phyloP scores from a whole-genome alignment of 805 yeast genomes.

The Ogataea corticis region DNA sequence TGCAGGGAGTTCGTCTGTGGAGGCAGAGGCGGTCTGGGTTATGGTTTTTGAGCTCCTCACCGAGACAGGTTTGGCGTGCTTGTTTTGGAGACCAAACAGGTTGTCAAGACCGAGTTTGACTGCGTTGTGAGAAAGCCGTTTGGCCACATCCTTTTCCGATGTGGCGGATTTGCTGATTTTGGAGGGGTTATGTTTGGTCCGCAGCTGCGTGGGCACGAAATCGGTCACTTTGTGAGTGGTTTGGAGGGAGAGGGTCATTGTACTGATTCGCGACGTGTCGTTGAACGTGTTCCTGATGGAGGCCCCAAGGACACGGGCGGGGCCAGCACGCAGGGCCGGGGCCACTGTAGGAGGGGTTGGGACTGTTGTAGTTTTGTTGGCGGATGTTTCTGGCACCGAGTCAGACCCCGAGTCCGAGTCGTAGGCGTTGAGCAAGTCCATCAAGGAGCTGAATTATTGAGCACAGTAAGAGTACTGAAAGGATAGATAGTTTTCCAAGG shows the following conservation, averaged over 20 bases:
- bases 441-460: no score
- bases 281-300: conserved; percentile 28
- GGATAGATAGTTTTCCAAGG: no score
- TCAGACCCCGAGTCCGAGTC: no score
- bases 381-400: no score
- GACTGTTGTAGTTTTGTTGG: background rate
- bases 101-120: conserved; percentile 7
- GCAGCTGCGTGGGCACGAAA: conserved; percentile 21
- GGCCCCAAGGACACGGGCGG: conserved; percentile 21
- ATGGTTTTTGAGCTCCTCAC: background rate
- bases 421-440: background rate
- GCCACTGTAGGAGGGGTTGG: background rate
- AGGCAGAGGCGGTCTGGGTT: background rate
- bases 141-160: conserved; percentile 1
- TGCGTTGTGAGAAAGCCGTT: background rate
- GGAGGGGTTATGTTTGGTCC: conserved; percentile 4
- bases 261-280: conserved; percentile 16
- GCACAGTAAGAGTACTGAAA: background rate
- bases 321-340: no score
- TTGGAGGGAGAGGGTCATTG: conserved; percentile 8
- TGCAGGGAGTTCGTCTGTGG: background rate
- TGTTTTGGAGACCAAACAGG: conserved; percentile 7
- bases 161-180: conserved; percentile 8
- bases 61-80: background rate
- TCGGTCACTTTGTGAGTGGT: conserved; percentile 18